Percentiles rank a stretch among this genome's conserved stretches.
Evolutionary conservation across 306 rosid genomes (phyloP).

Genomic region (Cucurbita maxima): DNA sequence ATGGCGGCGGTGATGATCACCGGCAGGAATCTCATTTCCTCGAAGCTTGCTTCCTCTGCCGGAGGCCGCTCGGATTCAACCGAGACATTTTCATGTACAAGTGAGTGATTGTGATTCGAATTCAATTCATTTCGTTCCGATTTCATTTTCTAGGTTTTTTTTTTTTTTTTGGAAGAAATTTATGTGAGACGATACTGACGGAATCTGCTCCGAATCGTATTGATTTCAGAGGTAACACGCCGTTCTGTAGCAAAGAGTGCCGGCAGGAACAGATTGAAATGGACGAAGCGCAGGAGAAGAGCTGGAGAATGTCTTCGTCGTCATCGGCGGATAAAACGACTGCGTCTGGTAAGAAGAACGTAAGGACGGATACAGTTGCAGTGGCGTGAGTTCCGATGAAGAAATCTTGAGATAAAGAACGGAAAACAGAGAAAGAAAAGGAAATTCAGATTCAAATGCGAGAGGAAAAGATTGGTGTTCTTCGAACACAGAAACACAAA

Average conservation of each 20-base stretch:
- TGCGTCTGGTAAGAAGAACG: constrained; percentile 36
- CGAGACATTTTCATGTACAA: constrained; percentile 77
- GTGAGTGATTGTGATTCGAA: not conserved
- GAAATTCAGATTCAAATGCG: not conserved
- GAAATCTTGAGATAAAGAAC: not conserved
- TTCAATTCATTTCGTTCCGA: not conserved
- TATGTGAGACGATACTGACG: constrained; percentile 9
- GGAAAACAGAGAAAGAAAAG: not conserved
- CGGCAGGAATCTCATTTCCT: constrained; percentile 57
- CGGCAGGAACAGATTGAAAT: constrained; percentile 69
- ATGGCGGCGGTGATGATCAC: constrained; percentile 27
- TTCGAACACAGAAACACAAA: not conserved
- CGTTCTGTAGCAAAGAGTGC: constrained; percentile 91
- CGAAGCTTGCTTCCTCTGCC: constrained; percentile 72
- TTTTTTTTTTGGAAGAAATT: not conserved
- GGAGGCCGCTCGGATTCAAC: constrained; percentile 53
- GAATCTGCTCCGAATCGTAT: not conserved
- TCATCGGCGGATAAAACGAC: constrained; percentile 25
- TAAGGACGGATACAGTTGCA: constrained; percentile 50
- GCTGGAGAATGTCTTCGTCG: constrained; percentile 29
- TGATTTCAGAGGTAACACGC: constrained; percentile 66
- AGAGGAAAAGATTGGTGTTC: not conserved
- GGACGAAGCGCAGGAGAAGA: constrained; percentile 66
- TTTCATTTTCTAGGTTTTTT: not conserved
- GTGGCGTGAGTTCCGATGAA: constrained; percentile 35